Evolutionary conservation across 441 rosid genomes (phyloP).

Genomic region (Francoa sonchifolia): DNA sequence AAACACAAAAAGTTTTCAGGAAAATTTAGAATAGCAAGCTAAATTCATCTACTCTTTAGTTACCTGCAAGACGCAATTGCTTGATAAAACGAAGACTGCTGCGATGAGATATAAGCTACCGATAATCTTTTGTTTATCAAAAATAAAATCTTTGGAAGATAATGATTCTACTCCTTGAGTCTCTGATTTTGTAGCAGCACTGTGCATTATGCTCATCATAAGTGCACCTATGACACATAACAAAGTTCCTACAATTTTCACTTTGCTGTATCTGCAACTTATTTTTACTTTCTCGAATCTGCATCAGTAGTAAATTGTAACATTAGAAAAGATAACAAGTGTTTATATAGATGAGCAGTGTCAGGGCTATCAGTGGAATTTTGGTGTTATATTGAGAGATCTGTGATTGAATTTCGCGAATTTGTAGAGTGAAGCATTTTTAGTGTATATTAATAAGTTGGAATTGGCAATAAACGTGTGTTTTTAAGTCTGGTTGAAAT

Average conservation of each 20-base stretch:
- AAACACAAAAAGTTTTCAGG: background rate
- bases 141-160: background rate
- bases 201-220: slow-evolving; percentile 15
- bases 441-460: too few species aligned
- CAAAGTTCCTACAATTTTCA: slow-evolving; percentile 15
- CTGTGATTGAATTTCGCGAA: too few species aligned
- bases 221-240: slow-evolving; percentile 14
- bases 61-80: slow-evolving; percentile 18
- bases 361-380: too few species aligned
- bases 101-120: slow-evolving; percentile 15
- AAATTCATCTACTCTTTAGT: background rate
- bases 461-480: too few species aligned
- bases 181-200: slow-evolving; percentile 1
- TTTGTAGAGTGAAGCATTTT: too few species aligned
- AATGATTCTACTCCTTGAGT: background rate
- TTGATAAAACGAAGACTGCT: slow-evolving; percentile 8
- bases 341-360: background rate
- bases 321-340: background rate
- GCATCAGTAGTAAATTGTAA: background rate
- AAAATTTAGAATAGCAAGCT: background rate
- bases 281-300: slow-evolving; percentile 15
- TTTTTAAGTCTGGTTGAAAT: too few species aligned
- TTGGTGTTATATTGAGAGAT: too few species aligned
- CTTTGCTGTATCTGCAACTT: slow-evolving; percentile 12
- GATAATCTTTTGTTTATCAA: slow-evolving; percentile 14